Conservation (phyloP, 371 early-diverging fungal species). For the Apophysomyces elegans region DNA sequence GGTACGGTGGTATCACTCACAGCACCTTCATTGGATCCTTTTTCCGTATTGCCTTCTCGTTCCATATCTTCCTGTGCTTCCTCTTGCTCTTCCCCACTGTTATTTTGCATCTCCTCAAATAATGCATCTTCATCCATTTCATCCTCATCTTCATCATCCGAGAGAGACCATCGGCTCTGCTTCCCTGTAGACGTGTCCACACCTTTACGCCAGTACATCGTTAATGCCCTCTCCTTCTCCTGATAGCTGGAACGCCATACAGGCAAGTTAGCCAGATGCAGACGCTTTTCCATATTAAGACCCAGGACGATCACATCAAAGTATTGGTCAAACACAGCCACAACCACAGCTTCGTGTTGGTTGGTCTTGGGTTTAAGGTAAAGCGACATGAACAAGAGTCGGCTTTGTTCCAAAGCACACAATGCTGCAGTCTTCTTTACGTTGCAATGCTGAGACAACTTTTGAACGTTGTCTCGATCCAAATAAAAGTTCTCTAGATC, state of each 20-base stretch:
- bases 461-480: slow-evolving; percentile 52
- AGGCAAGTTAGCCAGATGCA: slow-evolving; percentile 51
- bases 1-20: not conserved
- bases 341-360: slow-evolving; percentile 44
- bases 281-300: slow-evolving; percentile 65
- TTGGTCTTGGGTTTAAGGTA: slow-evolving; percentile 45
- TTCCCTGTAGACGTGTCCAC: slow-evolving; percentile 45
- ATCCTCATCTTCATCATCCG: slow-evolving; percentile 36
- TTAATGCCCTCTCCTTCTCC: slow-evolving; percentile 38
- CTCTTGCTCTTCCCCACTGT: slow-evolving; percentile 17
- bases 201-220: slow-evolving; percentile 60
- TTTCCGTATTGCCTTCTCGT: not conserved
- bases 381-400: slow-evolving; percentile 64
- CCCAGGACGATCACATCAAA: slow-evolving; percentile 67
- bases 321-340: slow-evolving; percentile 47
- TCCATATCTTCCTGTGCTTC: slow-evolving; percentile 5
- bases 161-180: slow-evolving; percentile 31
- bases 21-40: not conserved
- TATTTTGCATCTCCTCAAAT: slow-evolving; percentile 28
- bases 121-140: slow-evolving; percentile 42
- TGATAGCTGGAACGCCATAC: slow-evolving; percentile 47
- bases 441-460: slow-evolving; percentile 74
- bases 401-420: slow-evolving; percentile 75
- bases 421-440: slow-evolving; percentile 72
- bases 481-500: slow-evolving; percentile 56